Conservation (phyloP, 1,284 basidiomycete species). For the Tremellales sp. region DNA sequence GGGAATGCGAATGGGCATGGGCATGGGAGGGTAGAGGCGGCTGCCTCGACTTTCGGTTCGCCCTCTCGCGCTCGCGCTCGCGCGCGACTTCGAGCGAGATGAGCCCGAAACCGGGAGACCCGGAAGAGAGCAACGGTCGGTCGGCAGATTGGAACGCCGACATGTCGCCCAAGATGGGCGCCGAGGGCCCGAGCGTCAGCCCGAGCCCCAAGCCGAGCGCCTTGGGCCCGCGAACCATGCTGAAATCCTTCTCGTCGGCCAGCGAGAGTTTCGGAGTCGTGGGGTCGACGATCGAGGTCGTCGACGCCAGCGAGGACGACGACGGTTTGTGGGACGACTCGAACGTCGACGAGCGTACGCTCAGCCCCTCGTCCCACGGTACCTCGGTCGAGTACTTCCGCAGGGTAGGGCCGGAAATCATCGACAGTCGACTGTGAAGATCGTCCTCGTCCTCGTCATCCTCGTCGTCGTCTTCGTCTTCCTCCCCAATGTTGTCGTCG, state of each 20-base stretch:
- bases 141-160: conserved; percentile 4
- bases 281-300: conserved; percentile 12
- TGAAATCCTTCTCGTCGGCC: too few species aligned
- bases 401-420: not conserved
- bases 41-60: not conserved
- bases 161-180: too few species aligned
- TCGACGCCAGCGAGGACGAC: too few species aligned
- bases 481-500: not conserved
- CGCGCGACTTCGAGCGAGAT: conserved; percentile 22
- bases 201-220: too few species aligned
- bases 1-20: too few species aligned
- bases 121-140: conserved; percentile 18
- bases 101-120: conserved; percentile 21
- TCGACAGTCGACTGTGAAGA: not conserved
- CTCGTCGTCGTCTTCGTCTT: not conserved
- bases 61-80: conserved; percentile 12
- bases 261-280: conserved; percentile 2
- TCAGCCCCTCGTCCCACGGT: conserved; percentile 4
- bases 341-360: too few species aligned
- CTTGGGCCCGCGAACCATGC: too few species aligned
- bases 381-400: conserved; percentile 1
- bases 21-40: too few species aligned
- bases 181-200: too few species aligned
- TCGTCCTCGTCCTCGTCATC: not conserved
- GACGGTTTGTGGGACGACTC: too few species aligned